phyloP scores from a whole-genome alignment of 371 early-diverging fungal genomes.

The Lichtheimia corymbifera region DNA sequence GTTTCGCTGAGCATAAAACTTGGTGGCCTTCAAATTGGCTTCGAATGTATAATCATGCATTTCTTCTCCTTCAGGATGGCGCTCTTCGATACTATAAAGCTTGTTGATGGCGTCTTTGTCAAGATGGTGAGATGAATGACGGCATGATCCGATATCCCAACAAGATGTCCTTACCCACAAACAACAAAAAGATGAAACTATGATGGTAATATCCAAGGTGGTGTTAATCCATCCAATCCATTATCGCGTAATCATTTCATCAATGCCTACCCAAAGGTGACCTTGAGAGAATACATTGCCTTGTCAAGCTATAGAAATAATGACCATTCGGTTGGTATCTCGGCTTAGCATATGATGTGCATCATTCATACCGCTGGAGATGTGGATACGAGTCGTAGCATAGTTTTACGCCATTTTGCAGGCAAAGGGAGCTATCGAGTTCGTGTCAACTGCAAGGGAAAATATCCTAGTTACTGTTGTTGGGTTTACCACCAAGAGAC shows the following conservation, averaged over 20 bases:
- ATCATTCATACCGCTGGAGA: conserved; percentile 39
- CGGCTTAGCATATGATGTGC: background rate
- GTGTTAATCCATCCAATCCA: background rate
- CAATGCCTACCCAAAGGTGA: conserved; percentile 58
- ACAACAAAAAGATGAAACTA: conserved; percentile 67
- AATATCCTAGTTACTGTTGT: background rate
- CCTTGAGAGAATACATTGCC: conserved; percentile 54
- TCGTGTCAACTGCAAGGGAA: background rate
- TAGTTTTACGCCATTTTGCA: conserved; percentile 55
- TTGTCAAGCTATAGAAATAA: conserved; percentile 33
- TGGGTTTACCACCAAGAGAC: conserved; percentile 45
- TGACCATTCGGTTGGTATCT: conserved; percentile 2
- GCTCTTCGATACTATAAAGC: conserved; percentile 54
- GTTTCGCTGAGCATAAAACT: conserved; percentile 91
- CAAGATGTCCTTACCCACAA: conserved; percentile 47
- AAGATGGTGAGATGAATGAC: background rate
- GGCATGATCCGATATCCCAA: too few relatives aligned
- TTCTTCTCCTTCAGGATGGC: conserved; percentile 33
- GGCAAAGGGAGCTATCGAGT: conserved; percentile 55
- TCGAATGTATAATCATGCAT: conserved; percentile 55
- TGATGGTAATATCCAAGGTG: background rate
- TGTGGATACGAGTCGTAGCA: conserved; percentile 49
- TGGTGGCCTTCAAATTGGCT: conserved; percentile 63
- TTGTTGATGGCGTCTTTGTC: conserved; percentile 69
- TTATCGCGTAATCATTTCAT: too few relatives aligned